Conservation (phyloP, 163 green algal species). For the Trebouxia gelatinosa region DNA sequence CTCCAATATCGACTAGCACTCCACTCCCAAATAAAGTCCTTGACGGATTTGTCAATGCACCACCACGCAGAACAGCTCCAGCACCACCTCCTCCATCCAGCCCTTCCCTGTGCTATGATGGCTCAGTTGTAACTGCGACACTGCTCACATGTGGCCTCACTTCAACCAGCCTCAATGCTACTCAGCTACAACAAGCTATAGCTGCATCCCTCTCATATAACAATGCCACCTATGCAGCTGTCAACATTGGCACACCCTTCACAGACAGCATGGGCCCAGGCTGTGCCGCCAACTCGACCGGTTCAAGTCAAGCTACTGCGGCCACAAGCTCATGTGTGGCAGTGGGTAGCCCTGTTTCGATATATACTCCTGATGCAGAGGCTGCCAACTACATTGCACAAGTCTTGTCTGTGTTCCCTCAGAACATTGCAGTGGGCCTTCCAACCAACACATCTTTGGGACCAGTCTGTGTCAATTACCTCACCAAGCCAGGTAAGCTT, state of each 20-base stretch:
- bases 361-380: not conserved
- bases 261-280: constrained; percentile 10
- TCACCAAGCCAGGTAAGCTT: not conserved
- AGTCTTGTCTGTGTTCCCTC: not conserved
- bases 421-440: constrained; percentile 19
- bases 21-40: too few relatives aligned
- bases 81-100: constrained; percentile 1
- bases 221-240: constrained; percentile 14
- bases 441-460: not conserved
- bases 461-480: constrained; percentile 13
- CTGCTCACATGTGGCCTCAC: constrained; percentile 2
- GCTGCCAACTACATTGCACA: constrained; percentile 1
- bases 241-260: not conserved
- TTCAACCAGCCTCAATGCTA: not conserved
- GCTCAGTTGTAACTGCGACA: constrained; percentile 3
- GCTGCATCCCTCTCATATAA: constrained; percentile 9
- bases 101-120: constrained; percentile 18
- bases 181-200: not conserved
- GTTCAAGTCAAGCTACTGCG: not conserved
- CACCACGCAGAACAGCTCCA: not conserved
- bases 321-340: constrained; percentile 1
- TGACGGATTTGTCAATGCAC: not conserved
- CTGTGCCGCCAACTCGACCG: constrained; percentile 10
- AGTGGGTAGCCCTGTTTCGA: not conserved
- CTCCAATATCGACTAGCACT: too few relatives aligned